Evolutionary conservation across 1,284 basidiomycete species (phyloP).

Genomic region (Neonothopanus nambi): DNA sequence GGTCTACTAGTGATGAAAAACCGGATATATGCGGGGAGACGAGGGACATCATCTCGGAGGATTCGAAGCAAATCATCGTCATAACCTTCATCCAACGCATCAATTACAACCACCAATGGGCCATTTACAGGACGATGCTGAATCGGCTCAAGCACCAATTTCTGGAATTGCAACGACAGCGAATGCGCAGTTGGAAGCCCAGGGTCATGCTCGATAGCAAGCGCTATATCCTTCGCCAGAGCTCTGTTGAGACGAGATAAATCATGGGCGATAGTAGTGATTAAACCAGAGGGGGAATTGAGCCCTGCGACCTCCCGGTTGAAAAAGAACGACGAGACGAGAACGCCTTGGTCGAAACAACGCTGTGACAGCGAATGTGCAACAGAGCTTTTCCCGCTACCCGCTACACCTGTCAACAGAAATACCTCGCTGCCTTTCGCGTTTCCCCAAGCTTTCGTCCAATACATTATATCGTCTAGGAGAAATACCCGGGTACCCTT

Average conservation of each 20-base stretch:
- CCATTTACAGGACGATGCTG: constrained; percentile 6
- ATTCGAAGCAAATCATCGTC: constrained; percentile 16
- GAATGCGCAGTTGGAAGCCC: constrained; percentile 9
- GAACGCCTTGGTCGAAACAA: constrained; percentile 12
- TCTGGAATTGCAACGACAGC: constrained; percentile 18
- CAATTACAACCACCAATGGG: constrained; percentile 12
- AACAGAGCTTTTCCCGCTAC: constrained; percentile 23
- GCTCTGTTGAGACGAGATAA: constrained; percentile 4
- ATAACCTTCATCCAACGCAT: constrained; percentile 24
- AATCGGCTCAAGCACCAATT: constrained; percentile 18
- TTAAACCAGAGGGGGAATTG: constrained; percentile 14
- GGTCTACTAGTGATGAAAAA: constrained; percentile 22
- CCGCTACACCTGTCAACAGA: constrained; percentile 20
- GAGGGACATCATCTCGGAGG: constrained; percentile 15
- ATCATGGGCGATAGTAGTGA: constrained; percentile 20
- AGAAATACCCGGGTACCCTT: constrained; percentile 18
- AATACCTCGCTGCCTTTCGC: constrained; percentile 11
- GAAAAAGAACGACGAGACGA: constrained; percentile 23
- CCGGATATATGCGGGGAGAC: constrained; percentile 19
- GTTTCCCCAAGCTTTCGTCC: constrained; percentile 10
- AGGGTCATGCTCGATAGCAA: constrained; percentile 14
- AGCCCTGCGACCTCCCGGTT: constrained; percentile 11
- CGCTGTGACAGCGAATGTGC: constrained; percentile 22
- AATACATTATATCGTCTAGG: constrained; percentile 15
- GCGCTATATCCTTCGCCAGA: constrained; percentile 10